phyloP scores from a whole-genome alignment of 441 rosid species.

The Adansonia grandidieri region DNA sequence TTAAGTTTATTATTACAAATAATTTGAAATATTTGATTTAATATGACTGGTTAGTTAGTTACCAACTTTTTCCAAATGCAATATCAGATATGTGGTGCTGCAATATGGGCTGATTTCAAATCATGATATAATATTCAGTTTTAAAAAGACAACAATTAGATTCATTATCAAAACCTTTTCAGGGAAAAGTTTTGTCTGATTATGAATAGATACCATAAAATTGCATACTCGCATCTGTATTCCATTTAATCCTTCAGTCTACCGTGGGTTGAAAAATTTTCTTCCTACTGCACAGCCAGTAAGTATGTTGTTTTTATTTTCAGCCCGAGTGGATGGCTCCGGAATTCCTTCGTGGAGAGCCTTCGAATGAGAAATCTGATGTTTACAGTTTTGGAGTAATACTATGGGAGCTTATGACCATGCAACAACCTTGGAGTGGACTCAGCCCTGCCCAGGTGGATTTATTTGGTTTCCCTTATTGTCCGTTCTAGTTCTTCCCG shows the following conservation, averaged over 20 bases:
- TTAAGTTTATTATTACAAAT: neutral
- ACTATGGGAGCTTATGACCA: constrained; percentile 85
- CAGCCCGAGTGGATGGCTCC: constrained; percentile 99
- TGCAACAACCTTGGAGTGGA: constrained; percentile 97
- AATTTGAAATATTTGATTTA: neutral
- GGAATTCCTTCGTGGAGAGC: constrained; percentile 98
- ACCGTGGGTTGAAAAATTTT: constrained; percentile 35
- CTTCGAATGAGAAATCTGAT: constrained; percentile 95
- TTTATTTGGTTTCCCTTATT: neutral
- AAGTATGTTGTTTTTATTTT: constrained; percentile 51
- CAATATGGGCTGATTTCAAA: neutral
- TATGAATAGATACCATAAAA: neutral
- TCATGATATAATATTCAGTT: neutral
- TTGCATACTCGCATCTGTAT: neutral
- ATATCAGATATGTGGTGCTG: too few relatives aligned
- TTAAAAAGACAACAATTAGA: neutral
- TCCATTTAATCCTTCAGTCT: constrained; percentile 26
- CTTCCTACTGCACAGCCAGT: constrained; percentile 40
- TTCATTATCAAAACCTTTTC: neutral
- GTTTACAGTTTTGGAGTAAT: constrained; percentile 92
- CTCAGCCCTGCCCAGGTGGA: constrained; percentile 92
- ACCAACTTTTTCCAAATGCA: neutral
- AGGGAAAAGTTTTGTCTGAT: neutral
- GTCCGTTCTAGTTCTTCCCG: neutral
- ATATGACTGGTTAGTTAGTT: neutral